phyloP scores from a whole-genome alignment of 352 stramenopile species.

The Phytophthora colocasiae region DNA sequence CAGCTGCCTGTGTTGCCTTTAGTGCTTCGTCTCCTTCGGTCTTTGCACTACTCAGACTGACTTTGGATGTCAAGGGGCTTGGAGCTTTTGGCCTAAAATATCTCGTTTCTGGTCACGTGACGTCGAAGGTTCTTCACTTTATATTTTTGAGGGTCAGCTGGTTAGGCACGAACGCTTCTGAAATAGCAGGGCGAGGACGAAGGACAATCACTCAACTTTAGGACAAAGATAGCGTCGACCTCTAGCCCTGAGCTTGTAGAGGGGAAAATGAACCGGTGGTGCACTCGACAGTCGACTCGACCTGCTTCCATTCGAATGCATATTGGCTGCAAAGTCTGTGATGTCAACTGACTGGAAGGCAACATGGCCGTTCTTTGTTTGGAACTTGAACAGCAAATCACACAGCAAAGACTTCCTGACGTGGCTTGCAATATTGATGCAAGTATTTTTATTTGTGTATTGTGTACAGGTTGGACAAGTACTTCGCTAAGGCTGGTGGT shows the following conservation, averaged over 20 bases:
- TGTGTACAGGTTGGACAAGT: no score
- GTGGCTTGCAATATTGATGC: neutral
- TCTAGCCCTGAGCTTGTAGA: neutral
- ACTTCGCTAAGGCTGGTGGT: no score
- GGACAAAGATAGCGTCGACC: conserved; percentile 16
- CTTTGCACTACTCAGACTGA: conserved; percentile 15
- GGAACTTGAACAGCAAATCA: conserved; percentile 22
- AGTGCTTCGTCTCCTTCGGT: conserved; percentile 4
- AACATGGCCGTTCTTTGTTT: conserved; percentile 17
- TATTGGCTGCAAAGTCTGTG: conserved; percentile 8
- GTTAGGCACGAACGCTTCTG: conserved; percentile 5
- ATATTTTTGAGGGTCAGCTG: conserved; percentile 6
- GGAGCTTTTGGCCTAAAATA: conserved; percentile 14
- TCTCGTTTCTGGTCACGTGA: neutral
- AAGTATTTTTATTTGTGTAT: neutral
- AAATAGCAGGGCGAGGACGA: conserved; percentile 29
- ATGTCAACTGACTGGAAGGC: conserved; percentile 10
- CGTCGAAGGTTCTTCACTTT: conserved; percentile 15
- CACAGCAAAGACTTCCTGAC: neutral
- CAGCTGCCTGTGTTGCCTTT: neutral
- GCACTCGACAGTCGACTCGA: no score
- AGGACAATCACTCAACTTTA: conserved; percentile 1
- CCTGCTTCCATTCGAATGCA: conserved; percentile 14
- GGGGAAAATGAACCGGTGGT: neutral
- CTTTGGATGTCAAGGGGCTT: neutral